Base-by-base conservation (phyloP, 1,284 basidiomycete genomes). In the Ceratobasidium sp. region DNA sequence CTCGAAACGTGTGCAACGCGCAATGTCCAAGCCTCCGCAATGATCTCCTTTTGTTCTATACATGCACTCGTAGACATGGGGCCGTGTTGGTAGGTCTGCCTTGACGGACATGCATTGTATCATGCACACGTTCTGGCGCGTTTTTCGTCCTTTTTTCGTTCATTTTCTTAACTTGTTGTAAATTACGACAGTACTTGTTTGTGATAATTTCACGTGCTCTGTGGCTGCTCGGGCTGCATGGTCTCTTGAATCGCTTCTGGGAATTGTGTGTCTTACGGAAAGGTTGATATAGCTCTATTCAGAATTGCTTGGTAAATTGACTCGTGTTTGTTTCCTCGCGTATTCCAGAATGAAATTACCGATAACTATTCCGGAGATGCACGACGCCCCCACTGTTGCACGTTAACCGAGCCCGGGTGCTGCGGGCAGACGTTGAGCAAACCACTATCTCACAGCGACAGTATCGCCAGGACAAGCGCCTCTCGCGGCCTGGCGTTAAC, bases 21-120 rank as follows among this genome's bases (percentile, higher is more conserved):
- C 64, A 10, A 67, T 67, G 30, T 67, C 64, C 48, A 67, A 67
- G 45, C 50, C 50, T 32, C 64, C 64, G 10, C 64, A 67, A 53
- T 67, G 28, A 53, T 52, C 45, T n/a, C 57, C 34, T 39, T 4
- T 41, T 41, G 62, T 34, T 58, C 36, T 64, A 46, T 50, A 28
- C 32, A 18, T 28, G 21, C 8, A 21, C 46, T 26, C 45, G 45
- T 48, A 46, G 61, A 64, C 36, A 16, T 36, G 46, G 45, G 46
- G 45, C 34, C 45, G 45, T 36, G 61, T 65, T 52, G 64, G 64
- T 67, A 67, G 64, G 64, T 67, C 64, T 50, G 64, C 64, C 50
- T 55, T 45, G 64, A 55, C 64, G 64, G 64, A 67, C 64, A 53
- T 67, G 64, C 64, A 67, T 67, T 58, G 64, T 67, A 52, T 26